Evolutionary conservation across 495 filamentous ascomycete genomes (phyloP), one percentile per base, ranked within the genome.

Genomic region (Hypoxylon fuscum): DNA sequence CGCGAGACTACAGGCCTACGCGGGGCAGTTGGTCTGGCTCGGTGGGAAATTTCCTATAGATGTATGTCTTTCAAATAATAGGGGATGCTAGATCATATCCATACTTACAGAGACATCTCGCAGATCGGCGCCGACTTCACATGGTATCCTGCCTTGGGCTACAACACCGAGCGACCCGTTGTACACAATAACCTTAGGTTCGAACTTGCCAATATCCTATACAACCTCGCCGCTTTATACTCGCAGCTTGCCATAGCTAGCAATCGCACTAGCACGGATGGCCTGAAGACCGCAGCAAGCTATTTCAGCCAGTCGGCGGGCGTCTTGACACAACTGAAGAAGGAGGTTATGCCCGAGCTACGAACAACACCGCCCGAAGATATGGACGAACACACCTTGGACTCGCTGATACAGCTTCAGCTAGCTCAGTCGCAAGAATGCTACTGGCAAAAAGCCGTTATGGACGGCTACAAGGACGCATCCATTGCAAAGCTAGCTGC

Each of bases 361-460:
- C 89, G 93, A 29, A 85, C 90, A 22, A 83, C 88, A 0, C 74
- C 72, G 31, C 92, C 94, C 1, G 95, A 98, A 73, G 95, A 98
- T 62, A 97, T 98, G 95, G 95, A 98, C 69, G 82, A 85, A 17
- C 82, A 89, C 68, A 96, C 94, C 0, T 75, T 98, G 21, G 89
- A 92, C 64, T 91, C 91, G 47, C 77, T 97, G 14, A 87, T 91
- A 60, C 83, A 94, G 68, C 81, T 98, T 29, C 81, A 96, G 44
- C 81, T 98, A 0, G 95, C 92, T 11, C 93, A 98, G 70, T 92
- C 87, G 31, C 95, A 98, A 66, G 95, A 98, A 74, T 97, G 94
- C 71, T 97, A 94, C 74, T 98, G 95, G 95, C 89, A 94, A 51
- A 98, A 96, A 70, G 95, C 96, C 1, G 95, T 96, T 17, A 94